Base-by-base conservation (phyloP, 2,329 filamentous ascomycete genomes). In the Immersiporthe knoxdaviesiana region DNA sequence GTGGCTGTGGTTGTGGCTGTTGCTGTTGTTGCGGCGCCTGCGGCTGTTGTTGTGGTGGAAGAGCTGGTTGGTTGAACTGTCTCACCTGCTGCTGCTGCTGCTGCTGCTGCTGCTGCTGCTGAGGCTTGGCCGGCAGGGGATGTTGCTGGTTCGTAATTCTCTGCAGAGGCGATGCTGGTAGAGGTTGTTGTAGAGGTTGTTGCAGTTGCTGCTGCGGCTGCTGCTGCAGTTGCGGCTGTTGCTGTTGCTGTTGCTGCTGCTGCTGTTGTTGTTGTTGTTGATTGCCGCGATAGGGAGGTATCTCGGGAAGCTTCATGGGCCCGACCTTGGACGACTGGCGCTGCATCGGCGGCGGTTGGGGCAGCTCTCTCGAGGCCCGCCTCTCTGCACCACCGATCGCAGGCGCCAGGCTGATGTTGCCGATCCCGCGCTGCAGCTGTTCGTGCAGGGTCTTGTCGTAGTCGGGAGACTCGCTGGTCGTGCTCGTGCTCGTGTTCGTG, bases 391-490 rank as follows among this genome's bases (percentile, higher is more conserved):
- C 3, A 21, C 52, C 66, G 41, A 81, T 77, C 18, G 79, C 78
- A 2, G 79, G 72, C 10, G 78, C 79, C 59, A 91, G 78, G 67
- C 85, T 87, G 72, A 91, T 79, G 72, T 83, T 82, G 39, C 82
- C 82, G 81, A 91, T 86, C 71, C 91, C 89, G 68, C 84, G 84
- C 72, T 88, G 87, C n/a, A 91, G 78, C 76, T 91, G 87, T 52
- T 87, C 85, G 70, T 89, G 88, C 56, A 90, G 77, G 56, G 85
- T 84, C 60, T 83, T 82, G 73, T 91, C 88, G 73, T 90, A 89
- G 69, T 90, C 88, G 11, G 84, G 82, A 4, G 88, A 88, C 65
- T 84, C 83, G 24, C 82, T 79, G 3, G 81, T 77, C 7, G 18
- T 47, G 44, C 41, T n/a, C 35, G 37, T 12, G 6, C 5, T n/a